phyloP scores from a whole-genome alignment of 257 asterid genomes.

The Nicotiana benthamiana region DNA sequence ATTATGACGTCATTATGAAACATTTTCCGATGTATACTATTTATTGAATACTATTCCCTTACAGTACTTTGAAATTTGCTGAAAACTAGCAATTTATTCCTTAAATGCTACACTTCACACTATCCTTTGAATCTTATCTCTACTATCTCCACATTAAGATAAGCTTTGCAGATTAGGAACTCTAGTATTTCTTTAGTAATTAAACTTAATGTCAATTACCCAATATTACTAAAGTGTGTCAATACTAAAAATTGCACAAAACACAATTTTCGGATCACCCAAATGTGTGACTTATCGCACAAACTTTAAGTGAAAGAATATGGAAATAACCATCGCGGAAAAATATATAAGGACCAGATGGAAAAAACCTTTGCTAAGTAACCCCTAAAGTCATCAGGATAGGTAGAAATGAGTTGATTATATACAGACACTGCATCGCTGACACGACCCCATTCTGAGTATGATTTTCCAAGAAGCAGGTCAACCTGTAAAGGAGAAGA shows the following conservation, averaged over 20 bases:
- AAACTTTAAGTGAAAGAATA: neutral
- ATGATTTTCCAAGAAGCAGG: constrained; percentile 88
- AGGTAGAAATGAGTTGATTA: constrained; percentile 69
- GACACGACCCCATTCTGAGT: constrained; percentile 91
- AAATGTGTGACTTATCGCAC: neutral
- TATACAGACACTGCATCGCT: constrained; percentile 86
- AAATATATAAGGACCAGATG: constrained; percentile 1
- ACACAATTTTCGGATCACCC: neutral
- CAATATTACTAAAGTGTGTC: neutral
- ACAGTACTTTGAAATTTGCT: neutral
- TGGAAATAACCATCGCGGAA: neutral
- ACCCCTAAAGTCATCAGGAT: constrained; percentile 92
- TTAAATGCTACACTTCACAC: neutral
- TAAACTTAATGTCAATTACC: neutral
- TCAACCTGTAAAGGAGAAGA: constrained; percentile 49
- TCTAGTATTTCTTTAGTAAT: neutral
- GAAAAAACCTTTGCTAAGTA: constrained; percentile 83
- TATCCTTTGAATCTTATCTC: neutral
- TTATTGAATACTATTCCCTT: neutral
- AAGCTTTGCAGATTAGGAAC: neutral
- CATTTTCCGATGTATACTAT: neutral
- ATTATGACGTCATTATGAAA: neutral
- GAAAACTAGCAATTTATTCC: neutral
- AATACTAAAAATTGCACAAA: neutral
- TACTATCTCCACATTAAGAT: constrained; percentile 1